Evolutionary conservation across 768 basidiomycete genomes (phyloP), one percentile per base, ranked within the genome.

Genomic region (Tulasnella sp.): DNA sequence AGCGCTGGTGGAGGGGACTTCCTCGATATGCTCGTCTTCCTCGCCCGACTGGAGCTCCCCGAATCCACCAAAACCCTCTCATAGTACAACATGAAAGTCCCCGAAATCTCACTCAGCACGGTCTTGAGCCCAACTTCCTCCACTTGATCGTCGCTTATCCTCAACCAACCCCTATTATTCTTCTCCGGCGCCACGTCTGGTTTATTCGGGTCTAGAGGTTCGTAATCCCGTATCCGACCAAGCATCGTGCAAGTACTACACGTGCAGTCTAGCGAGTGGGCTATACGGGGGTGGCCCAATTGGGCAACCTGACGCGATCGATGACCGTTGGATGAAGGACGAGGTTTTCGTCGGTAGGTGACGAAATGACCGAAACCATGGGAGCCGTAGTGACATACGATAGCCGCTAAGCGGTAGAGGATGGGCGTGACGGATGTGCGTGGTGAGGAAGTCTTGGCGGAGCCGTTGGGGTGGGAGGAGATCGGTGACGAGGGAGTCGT

Each of bases 341-440:
- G 87, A 0, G 96, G 96, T 84, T 92, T 93, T 70, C 96, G 88
- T 20, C 98, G 88, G 83, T 91, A 97, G 81, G 93, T 95, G 80
- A 99, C 89, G 83, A 97, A 99, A 83, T 99, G 97, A 6, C 97
- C 97, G 82, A 93, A 96, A 5, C 92, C 92, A 82, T 98, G 96
- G 75, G 91, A 90, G 18, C 97, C 97, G 82, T 91, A 97, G 84
- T 99, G 97, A 81, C 95, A 95, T 20, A 99, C 95, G 40, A 93
- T 90, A 13, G 94, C 91, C 2, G 90, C 84, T 46, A 99, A 88
- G 70, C 95, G 90, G 84, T 99, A 99, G 46, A 96, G 86, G n/a
- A 90, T 91, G 69, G 90, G 74, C 13, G 44, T 29, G 51, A 10
- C 51, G 39, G 74, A 57, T 16, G 39, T 3, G 0, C 35, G 39